Percentiles rank a stretch among this genome's conserved stretches.
phyloP scores from a whole-genome alignment of 192 early-diverging fungal genomes.

The Radiomyces spectabilis region DNA sequence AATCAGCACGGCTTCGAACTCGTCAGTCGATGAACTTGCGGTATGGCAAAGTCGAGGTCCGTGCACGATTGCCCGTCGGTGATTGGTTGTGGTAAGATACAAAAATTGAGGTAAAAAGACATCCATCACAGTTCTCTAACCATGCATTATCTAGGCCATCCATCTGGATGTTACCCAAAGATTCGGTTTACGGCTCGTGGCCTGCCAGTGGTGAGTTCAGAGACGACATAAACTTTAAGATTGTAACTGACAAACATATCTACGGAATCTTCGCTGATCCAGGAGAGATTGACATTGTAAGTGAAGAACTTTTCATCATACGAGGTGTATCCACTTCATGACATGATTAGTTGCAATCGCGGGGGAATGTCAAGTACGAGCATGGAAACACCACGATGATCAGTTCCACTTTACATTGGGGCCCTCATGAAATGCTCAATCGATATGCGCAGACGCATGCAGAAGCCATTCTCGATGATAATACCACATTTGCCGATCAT shows the following conservation, averaged over 20 bases:
- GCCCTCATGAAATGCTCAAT: slow-evolving; percentile 41
- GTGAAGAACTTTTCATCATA: neutral
- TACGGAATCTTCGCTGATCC: neutral
- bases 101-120: neutral
- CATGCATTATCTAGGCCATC: slow-evolving; percentile 18
- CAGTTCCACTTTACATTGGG: slow-evolving; percentile 56
- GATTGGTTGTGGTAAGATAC: slow-evolving; percentile 42
- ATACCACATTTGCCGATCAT: slow-evolving; percentile 39
- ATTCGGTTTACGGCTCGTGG: slow-evolving; percentile 48
- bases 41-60: slow-evolving; percentile 50
- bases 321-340: neutral
- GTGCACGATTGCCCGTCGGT: slow-evolving; percentile 47
- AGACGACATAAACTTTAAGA: neutral
- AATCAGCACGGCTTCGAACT: slow-evolving; percentile 42
- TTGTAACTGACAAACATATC: neutral
- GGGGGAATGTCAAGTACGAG: slow-evolving; percentile 42
- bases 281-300: slow-evolving; percentile 27
- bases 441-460: slow-evolving; percentile 35
- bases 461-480: slow-evolving; percentile 21
- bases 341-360: slow-evolving; percentile 38
- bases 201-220: slow-evolving; percentile 48
- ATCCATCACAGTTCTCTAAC: neutral
- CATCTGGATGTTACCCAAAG: slow-evolving; percentile 56
- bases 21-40: slow-evolving; percentile 35
- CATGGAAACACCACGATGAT: slow-evolving; percentile 28